phyloP scores from a whole-genome alignment of 495 filamentous ascomycete genomes.

The Trichodelitschia bisporula region DNA sequence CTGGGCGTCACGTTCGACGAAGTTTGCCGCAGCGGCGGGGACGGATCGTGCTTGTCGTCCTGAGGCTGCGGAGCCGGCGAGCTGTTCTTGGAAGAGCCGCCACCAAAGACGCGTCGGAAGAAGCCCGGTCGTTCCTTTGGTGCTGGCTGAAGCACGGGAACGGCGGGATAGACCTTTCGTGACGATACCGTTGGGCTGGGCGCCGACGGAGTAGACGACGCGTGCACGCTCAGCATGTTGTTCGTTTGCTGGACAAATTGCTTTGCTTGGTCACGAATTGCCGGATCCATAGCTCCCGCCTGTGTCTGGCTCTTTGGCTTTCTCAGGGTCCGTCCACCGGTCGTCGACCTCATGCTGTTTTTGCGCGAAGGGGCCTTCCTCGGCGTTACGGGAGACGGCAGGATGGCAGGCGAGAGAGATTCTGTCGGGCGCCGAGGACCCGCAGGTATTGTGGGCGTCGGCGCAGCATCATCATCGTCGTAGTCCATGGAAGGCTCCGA shows the following conservation, averaged over 20 bases:
- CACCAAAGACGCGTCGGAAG: slow-evolving; percentile 71
- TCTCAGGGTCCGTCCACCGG: slow-evolving; percentile 27
- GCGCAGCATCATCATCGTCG: slow-evolving; percentile 56
- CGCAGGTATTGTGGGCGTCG: slow-evolving; percentile 62
- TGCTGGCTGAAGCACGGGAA: slow-evolving; percentile 12
- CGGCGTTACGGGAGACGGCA: slow-evolving; percentile 6
- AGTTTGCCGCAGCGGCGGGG: background rate
- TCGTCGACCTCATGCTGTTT: slow-evolving; percentile 36
- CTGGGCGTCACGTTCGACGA: background rate
- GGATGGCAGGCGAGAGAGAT: slow-evolving; percentile 20
- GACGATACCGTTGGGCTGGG: slow-evolving; percentile 28
- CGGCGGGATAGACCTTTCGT: slow-evolving; percentile 21
- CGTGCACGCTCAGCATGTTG: slow-evolving; percentile 7
- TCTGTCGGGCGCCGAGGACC: slow-evolving; percentile 36
- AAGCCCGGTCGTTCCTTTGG: slow-evolving; percentile 61
- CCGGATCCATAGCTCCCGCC: slow-evolving; percentile 11
- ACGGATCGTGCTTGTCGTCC: background rate
- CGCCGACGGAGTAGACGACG: slow-evolving; percentile 18
- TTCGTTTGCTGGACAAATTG: slow-evolving; percentile 14
- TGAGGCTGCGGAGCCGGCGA: background rate
- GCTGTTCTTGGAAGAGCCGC: slow-evolving; percentile 21
- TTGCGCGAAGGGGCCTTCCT: slow-evolving; percentile 20
- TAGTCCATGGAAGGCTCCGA: slow-evolving; percentile 14
- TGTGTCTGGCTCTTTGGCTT: slow-evolving; percentile 33
- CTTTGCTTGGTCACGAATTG: slow-evolving; percentile 14